These are phyloP conservation scores for Globisporangium yorkense DNA, from an alignment of 352 stramenopile genomes.

Conservation along the genomic window DNA sequence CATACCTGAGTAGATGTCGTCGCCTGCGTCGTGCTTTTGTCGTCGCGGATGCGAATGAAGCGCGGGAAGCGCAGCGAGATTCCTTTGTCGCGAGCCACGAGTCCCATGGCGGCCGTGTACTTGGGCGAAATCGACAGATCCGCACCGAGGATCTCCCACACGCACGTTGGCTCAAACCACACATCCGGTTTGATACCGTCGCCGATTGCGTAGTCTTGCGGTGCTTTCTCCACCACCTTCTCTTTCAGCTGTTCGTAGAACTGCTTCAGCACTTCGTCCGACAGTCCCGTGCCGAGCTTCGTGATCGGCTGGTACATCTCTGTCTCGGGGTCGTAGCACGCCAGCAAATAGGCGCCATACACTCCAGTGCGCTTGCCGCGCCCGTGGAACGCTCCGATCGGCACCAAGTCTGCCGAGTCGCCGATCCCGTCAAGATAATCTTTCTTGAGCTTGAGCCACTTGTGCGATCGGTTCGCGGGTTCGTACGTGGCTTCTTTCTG, in stretches of 20 bases:
- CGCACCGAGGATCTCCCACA: conserved; percentile 98
- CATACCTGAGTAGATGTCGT: conserved; percentile 94
- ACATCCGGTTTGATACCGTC: conserved; percentile 89
- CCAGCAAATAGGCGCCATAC: conserved; percentile 98
- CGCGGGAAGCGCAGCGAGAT: conserved; percentile 99
- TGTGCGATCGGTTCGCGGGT: conserved; percentile 96
- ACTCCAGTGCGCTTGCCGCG: conserved; percentile 94
- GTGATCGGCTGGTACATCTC: conserved; percentile 99
- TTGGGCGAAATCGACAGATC: conserved; percentile 98
- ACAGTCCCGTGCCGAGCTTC: conserved; percentile 98
- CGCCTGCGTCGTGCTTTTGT: conserved; percentile 96
- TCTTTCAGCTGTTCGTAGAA: conserved; percentile 83
- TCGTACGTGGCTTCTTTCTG: conserved; percentile 96
- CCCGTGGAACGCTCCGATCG: conserved; percentile 97
- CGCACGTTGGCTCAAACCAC: conserved; percentile 95
- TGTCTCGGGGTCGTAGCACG: conserved; percentile 96
- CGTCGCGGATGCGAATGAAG: conserved; percentile 96
- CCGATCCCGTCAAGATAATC: conserved; percentile 98
- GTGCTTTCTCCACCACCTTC: conserved; percentile 77
- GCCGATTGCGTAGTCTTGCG: conserved; percentile 89
- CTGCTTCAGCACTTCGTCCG: conserved; percentile 96
- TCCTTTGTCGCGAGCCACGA: conserved; percentile 88
- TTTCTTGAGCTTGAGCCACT: conserved; percentile 99
- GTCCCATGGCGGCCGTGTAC: conserved; percentile 94
- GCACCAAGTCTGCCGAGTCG: conserved; percentile 98